phyloP scores from a whole-genome alignment of 352 stramenopile genomes.

The Pythium catenulatum region DNA sequence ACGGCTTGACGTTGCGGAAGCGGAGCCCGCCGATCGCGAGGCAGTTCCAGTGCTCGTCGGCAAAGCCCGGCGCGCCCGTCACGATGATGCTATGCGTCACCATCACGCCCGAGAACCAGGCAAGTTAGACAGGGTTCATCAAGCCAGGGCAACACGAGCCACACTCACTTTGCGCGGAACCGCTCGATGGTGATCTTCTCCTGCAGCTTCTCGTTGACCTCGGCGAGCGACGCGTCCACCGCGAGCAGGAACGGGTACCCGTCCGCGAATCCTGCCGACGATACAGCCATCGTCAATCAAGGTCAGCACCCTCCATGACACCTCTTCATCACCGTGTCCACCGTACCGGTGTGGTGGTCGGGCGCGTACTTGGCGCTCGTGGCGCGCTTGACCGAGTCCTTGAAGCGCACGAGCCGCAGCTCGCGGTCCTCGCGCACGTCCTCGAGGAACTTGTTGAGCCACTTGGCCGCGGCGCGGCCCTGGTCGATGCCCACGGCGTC shows the following conservation, averaged over 20 bases:
- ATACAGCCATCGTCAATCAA: too few species aligned
- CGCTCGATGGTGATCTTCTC: constrained; percentile 84
- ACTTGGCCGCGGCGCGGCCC: constrained; percentile 75
- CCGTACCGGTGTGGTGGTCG: constrained; percentile 70
- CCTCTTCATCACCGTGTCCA: background rate
- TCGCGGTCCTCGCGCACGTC: constrained; percentile 62
- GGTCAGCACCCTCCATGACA: too few species aligned
- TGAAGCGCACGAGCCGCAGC: constrained; percentile 79
- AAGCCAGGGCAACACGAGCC: constrained; percentile 4
- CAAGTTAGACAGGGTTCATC: background rate
- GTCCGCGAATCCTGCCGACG: constrained; percentile 81
- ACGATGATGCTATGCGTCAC: constrained; percentile 79
- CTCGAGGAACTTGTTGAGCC: constrained; percentile 78
- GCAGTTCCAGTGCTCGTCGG: constrained; percentile 86
- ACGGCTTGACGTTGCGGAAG: constrained; percentile 89
- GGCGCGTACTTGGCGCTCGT: constrained; percentile 82
- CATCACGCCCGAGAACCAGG: background rate
- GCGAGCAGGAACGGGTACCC: constrained; percentile 87
- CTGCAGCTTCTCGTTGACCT: constrained; percentile 77
- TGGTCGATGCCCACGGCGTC: constrained; percentile 78
- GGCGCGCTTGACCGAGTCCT: constrained; percentile 75
- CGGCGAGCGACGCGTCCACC: constrained; percentile 75
- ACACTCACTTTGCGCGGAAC: constrained; percentile 87
- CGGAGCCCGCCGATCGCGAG: constrained; percentile 73
- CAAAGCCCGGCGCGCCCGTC: constrained; percentile 76